Base-by-base conservation (phyloP, 805 yeast species). In the Lipomyces kockii region DNA sequence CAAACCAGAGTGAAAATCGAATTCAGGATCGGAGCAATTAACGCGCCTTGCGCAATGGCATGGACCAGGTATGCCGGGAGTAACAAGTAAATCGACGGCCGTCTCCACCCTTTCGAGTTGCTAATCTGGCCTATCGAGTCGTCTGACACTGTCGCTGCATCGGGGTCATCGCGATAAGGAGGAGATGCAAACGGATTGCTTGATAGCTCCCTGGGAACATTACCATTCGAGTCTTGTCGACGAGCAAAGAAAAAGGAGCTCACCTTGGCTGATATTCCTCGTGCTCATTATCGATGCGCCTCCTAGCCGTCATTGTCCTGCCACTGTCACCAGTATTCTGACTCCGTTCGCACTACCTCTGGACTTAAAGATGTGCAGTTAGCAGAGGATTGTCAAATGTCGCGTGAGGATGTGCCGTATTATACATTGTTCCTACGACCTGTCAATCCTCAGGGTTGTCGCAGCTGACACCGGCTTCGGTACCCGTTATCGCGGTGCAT, bases 11-110 rank as follows among this genome's bases (percentile, higher is more conserved):
- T 25, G 49, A 66, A 37, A 6, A 55, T 46, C 12, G 63, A 39
- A 25, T 61, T 54, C 20, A 65, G 34, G 56, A 27, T 46, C 22
- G 68, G 68, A 32, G 68, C 62, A 34, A 65, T 29, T 11, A 65
- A 56, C 51, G 27, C 51, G 32, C 49, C 60, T 34, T 27, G 29
- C 14, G 52, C 60, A 22, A 58, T 7, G 12, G 52, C 32, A 8
- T 17, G 25, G 25, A 58, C n/a, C 29, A 34, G 22, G 20, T 17
- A 58, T 27, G 32, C 22, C 29, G 60, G 60, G 0, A 58, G 29
- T 4, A 58, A 46, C 49, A 58, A 4, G 52, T 6, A 7, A 35
- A 58, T 32, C n/a, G 59, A 56, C 14, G 59, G 59, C 39, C n/a
- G 29, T 9, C 25, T 56, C 46, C 46, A 56, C 59, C 59, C 32